These are phyloP conservation scores for Hyphopichia fennica DNA, from an alignment of 1,139 yeast genomes.

Conservation along the genomic window DNA sequence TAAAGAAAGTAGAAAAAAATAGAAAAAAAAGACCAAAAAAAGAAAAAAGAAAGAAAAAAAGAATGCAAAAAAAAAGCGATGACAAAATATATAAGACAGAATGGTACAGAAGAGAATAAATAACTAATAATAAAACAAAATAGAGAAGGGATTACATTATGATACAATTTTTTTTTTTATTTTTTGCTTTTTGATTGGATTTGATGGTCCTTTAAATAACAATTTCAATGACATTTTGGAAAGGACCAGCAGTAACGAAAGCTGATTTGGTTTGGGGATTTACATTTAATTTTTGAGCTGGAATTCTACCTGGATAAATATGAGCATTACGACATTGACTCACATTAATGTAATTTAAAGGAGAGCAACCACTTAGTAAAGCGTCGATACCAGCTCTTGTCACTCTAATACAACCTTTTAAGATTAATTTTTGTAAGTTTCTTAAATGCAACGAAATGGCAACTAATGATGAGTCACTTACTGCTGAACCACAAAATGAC, in stretches of 20 bases:
- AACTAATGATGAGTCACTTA: constrained; percentile 66
- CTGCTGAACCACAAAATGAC: constrained; percentile 79
- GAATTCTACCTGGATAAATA: constrained; percentile 55
- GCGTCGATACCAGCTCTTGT: constrained; percentile 76
- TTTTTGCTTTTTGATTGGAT: no score
- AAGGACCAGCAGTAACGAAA: constrained; percentile 57
- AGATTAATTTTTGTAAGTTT: constrained; percentile 45
- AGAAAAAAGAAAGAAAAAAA: background rate
- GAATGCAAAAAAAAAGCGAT: background rate
- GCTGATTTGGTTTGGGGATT: constrained; percentile 55
- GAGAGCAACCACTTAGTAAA: constrained; percentile 55
- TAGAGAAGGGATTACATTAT: background rate
- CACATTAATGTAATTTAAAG: constrained; percentile 54
- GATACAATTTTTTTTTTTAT: background rate
- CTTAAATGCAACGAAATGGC: constrained; percentile 59
- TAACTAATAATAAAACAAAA: background rate
- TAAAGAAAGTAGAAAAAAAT: no score
- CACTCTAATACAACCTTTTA: constrained; percentile 73
- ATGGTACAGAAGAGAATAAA: background rate
- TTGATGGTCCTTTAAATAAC: constrained; percentile 29
- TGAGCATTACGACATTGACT: constrained; percentile 70
- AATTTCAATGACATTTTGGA: constrained; percentile 56
- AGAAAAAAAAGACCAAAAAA: background rate
- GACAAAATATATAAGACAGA: background rate
- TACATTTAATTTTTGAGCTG: constrained; percentile 54